Conservation (phyloP, 1,284 basidiomycete genomes). For the Anthracocystis walkeri region DNA sequence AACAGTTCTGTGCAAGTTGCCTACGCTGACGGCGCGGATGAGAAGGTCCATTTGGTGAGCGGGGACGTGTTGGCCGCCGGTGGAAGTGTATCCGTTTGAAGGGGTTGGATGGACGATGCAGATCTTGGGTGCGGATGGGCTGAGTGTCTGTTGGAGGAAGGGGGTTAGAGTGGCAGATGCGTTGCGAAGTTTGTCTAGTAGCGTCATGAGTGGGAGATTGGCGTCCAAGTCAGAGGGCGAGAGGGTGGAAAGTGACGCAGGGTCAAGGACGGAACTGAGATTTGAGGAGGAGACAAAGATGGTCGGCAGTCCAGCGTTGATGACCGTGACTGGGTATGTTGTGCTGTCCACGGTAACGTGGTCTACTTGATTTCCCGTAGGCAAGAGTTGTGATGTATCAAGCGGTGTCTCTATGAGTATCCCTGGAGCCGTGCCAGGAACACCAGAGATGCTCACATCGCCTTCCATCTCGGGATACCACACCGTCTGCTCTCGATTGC, state of each 20-base stretch:
- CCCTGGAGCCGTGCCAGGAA: slow-evolving; percentile 60
- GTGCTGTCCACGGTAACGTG: slow-evolving; percentile 17
- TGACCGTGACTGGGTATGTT: slow-evolving; percentile 47
- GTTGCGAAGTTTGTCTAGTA: slow-evolving; percentile 53
- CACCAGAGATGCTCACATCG: slow-evolving; percentile 61
- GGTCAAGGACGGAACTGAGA: slow-evolving; percentile 30
- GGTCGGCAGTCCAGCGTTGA: slow-evolving; percentile 64
- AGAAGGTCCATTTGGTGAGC: slow-evolving; percentile 53
- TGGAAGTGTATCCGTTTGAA: slow-evolving; percentile 43
- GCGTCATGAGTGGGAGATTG: slow-evolving; percentile 39
- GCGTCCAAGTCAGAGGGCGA: slow-evolving; percentile 53
- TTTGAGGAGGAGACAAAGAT: slow-evolving; percentile 59
- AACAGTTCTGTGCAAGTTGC: slow-evolving; percentile 64
- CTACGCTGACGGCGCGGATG: slow-evolving; percentile 59
- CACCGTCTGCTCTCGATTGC: not conserved
- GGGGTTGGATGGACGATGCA: slow-evolving; percentile 61
- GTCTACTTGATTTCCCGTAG: slow-evolving; percentile 56
- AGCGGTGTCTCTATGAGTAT: slow-evolving; percentile 63
- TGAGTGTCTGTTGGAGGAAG: slow-evolving; percentile 29
- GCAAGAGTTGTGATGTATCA: slow-evolving; percentile 29
- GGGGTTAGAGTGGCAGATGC: slow-evolving; percentile 43
- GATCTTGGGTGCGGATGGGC: slow-evolving; percentile 65
- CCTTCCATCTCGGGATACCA: slow-evolving; percentile 51
- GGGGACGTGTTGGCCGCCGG: slow-evolving; percentile 34
- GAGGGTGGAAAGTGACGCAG: not conserved